These are phyloP conservation scores for Colletotrichum destructivum DNA, from an alignment of 2,329 filamentous ascomycete genomes.

Conservation along the genomic window DNA sequence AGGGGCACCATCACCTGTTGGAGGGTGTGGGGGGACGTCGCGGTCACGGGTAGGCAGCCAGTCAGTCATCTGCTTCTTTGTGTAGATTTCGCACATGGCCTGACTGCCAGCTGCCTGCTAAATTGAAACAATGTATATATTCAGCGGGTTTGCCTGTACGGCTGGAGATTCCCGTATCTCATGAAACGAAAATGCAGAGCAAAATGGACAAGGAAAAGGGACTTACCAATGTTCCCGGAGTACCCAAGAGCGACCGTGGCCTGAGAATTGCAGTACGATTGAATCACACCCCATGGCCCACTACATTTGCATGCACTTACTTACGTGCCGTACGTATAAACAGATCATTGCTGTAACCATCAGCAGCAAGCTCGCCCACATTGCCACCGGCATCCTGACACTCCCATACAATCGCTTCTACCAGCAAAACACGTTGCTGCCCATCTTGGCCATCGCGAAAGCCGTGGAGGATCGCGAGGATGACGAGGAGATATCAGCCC, in stretches of 20 bases:
- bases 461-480: constrained; percentile 34
- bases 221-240: constrained; percentile 20
- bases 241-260: constrained; percentile 30
- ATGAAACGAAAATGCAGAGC: not conserved
- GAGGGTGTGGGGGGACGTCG: constrained; percentile 14
- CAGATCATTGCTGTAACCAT: constrained; percentile 31
- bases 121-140: constrained; percentile 21
- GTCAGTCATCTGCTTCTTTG: constrained; percentile 39
- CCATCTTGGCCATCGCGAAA: constrained; percentile 44
- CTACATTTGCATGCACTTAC: not conserved
- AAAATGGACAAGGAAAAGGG: constrained; percentile 28
- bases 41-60: constrained; percentile 33
- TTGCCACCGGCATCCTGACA: constrained; percentile 43
- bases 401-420: constrained; percentile 49
- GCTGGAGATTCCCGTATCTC: not conserved
- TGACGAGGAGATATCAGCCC: constrained; percentile 39
- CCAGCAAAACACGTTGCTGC: constrained; percentile 46
- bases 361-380: constrained; percentile 31
- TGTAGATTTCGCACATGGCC: constrained; percentile 6
- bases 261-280: constrained; percentile 31
- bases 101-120: constrained; percentile 9
- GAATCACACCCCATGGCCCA: not conserved
- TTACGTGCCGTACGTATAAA: constrained; percentile 10
- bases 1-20: constrained; percentile 30
- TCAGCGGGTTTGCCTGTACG: not conserved